A percentile compares a stretch with the other conserved stretches of the same genome.
phyloP scores from a whole-genome alignment of 257 asterid species.

The Fraxinus cuspidata region DNA sequence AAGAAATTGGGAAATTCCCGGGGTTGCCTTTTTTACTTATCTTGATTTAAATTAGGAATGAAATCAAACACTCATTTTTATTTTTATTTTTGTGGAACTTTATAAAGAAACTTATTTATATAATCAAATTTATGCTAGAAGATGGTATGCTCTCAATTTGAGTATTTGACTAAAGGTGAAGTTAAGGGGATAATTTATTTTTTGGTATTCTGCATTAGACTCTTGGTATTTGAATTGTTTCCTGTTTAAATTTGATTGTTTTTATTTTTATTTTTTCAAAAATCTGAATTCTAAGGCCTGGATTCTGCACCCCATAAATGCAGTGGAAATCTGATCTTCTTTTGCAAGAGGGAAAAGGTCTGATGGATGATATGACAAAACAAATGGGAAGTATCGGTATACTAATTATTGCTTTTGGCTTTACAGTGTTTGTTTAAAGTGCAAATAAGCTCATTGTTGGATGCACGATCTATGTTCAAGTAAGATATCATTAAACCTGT shows the following conservation, averaged over 20 bases:
- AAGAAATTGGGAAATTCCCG: no score
- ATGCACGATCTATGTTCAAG: conserved; percentile 80
- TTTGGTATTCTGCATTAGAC: conserved; percentile 5
- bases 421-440: conserved; percentile 37
- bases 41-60: background rate
- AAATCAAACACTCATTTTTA: background rate
- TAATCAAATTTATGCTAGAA: conserved; percentile 15
- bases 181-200: background rate
- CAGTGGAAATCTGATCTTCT: background rate
- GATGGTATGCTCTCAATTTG: conserved; percentile 20
- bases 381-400: conserved; percentile 5
- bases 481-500: conserved; percentile 38
- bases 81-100: background rate
- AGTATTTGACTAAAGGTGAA: background rate
- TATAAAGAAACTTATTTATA: background rate
- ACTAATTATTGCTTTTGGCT: conserved; percentile 23
- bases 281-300: no score
- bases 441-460: conserved; percentile 35
- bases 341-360: background rate
- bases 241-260: background rate
- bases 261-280: no score
- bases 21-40: background rate
- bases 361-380: background rate
- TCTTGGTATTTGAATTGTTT: conserved; percentile 8
- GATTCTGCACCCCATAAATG: no score